Conservation (phyloP, 495 filamentous ascomycete genomes). For the Neurospora sp. region DNA sequence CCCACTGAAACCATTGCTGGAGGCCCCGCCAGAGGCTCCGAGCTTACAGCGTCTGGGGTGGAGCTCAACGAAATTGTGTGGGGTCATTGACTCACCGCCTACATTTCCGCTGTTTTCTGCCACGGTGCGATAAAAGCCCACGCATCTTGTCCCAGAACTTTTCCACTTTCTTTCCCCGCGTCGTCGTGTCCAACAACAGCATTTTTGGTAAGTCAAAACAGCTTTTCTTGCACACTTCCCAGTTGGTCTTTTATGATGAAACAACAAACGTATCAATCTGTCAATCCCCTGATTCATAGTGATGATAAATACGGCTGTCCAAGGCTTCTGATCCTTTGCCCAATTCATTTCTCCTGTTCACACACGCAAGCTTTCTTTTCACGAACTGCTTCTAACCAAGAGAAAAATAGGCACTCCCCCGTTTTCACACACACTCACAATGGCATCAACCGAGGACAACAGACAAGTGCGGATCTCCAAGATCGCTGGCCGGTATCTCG, state of each 20-base stretch:
- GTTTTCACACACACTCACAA: slow-evolving; percentile 4
- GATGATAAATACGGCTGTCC: slow-evolving; percentile 26
- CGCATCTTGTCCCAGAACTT: neutral
- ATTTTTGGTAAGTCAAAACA: slow-evolving; percentile 16
- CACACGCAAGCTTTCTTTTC: neutral
- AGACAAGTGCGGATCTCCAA: slow-evolving; percentile 65
- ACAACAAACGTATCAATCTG: slow-evolving; percentile 27
- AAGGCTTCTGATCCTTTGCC: slow-evolving; percentile 23
- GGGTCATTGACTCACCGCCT: neutral
- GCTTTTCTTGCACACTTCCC: neutral
- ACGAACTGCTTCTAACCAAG: slow-evolving; percentile 13
- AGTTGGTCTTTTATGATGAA: slow-evolving; percentile 25
- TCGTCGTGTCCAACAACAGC: slow-evolving; percentile 14
- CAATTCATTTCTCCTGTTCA: slow-evolving; percentile 2
- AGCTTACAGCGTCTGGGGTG: neutral
- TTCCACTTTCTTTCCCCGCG: slow-evolving; percentile 7
- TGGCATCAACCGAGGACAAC: slow-evolving; percentile 16
- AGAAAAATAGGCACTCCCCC: neutral
- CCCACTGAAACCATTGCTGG: neutral
- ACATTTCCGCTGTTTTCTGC: slow-evolving; percentile 3
- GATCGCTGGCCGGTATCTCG: slow-evolving; percentile 70
- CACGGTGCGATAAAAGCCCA: slow-evolving; percentile 10
- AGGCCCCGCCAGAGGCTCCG: neutral
- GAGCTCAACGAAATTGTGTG: neutral
- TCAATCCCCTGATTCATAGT: slow-evolving; percentile 34